These are phyloP conservation scores for Calonectria hawksworthii DNA, from an alignment of 2,329 filamentous ascomycete species.

Conservation along the genomic window DNA sequence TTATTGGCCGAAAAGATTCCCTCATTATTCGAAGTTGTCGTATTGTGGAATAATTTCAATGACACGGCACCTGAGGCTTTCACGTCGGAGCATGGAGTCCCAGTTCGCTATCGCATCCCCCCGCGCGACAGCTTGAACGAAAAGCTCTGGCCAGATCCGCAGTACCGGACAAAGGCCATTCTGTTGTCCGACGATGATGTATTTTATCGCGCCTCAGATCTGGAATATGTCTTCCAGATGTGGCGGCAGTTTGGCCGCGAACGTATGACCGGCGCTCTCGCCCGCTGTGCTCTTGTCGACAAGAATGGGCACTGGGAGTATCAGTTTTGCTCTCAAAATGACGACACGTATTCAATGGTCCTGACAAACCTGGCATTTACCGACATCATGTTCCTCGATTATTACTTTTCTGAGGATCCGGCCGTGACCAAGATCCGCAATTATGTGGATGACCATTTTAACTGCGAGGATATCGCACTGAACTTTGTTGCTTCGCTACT, in stretches of 20 bases:
- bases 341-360: neutral
- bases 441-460: neutral
- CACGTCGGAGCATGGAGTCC: neutral
- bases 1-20: neutral
- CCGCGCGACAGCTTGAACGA: constrained; percentile 5
- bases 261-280: neutral
- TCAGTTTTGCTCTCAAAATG: neutral
- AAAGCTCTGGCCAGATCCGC: neutral
- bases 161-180: neutral
- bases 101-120: neutral
- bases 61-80: neutral
- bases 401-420: neutral
- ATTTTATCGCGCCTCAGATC: neutral
- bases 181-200: neutral
- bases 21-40: neutral
- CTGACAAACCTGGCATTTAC: neutral
- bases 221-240: constrained; percentile 10
- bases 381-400: constrained; percentile 5
- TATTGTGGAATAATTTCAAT: constrained; percentile 3
- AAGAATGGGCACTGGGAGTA: neutral
- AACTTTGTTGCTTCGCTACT: neutral
- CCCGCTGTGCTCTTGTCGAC: neutral
- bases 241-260: neutral
- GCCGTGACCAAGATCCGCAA: neutral
- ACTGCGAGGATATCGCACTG: neutral